Base-by-base conservation (phyloP, 2,329 filamentous ascomycete genomes). In the Clarireedia sp. region DNA sequence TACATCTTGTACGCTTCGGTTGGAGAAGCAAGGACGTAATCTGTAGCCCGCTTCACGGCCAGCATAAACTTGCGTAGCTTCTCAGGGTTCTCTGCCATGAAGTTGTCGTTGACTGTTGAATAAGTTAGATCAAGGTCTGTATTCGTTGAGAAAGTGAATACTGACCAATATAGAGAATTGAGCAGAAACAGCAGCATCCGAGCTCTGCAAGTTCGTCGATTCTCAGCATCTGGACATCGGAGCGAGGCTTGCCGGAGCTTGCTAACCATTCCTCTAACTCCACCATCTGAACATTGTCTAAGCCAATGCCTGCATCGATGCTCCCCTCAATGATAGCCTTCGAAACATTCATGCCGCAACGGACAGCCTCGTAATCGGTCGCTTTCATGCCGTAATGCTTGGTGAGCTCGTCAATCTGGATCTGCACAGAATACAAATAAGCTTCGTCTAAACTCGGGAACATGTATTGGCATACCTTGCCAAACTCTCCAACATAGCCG, bases 241-340 rank as follows among this genome's bases (percentile, higher is more conserved):
- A 72, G 67, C 78, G 79, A 57, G 81, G 78, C 1, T 85, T 83
- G 62, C 77, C 77, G 67, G 87, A 83, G 0, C 67, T 59, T 0
- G 76, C 76, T 19, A 90, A 82, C 86, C 86, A 90, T 67, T 89
- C 85, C 69, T 87, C 86, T 1, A 90, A 77, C 71, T 90, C 87
- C 44, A 90, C 87, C 86, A 89, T 89, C 71, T 90, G 87, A 6
- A 90, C 86, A 66, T 90, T 90, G 71, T 90, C 87, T 5, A 90
- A 80, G 17, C 87, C 87, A 65, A 89, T 82, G 37, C 87, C 87
- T 17, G 87, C 87, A 67, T 90, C 84, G 62, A 90, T 88, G 40
- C 78, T 77, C 62, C 86, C 85, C 57, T 79, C 75, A 69, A 86
- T 87, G 71, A 90, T 88, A 63, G 86, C 86, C 69, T 86, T 85